phyloP scores from a whole-genome alignment of 176 grass and related monocot species.

The Poa annua region DNA sequence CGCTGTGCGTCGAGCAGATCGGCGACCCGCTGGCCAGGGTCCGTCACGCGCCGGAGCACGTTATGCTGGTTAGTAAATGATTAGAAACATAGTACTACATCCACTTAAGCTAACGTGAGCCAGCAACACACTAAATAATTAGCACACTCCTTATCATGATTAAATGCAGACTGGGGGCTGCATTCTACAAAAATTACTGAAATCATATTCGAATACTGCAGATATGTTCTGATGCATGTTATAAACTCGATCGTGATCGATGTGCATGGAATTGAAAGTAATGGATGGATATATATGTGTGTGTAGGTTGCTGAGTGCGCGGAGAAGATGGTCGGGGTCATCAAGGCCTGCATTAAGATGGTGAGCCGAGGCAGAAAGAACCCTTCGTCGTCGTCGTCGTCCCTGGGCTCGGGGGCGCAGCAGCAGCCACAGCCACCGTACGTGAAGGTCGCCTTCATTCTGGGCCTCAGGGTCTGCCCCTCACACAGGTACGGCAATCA shows the following conservation, averaged over 20 bases:
- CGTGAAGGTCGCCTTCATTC: conserved; percentile 61
- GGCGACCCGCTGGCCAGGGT: conserved; percentile 67
- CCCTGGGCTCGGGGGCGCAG: neutral
- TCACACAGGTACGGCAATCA: conserved; percentile 47
- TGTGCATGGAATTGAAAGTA: neutral
- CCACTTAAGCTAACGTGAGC: neutral
- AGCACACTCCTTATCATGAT: neutral
- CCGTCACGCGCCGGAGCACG: conserved; percentile 64
- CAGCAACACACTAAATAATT: neutral
- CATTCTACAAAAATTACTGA: neutral
- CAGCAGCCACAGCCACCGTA: conserved; percentile 26
- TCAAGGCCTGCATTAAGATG: conserved; percentile 59
- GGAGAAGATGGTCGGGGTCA: conserved; percentile 59
- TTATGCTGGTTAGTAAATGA: conserved; percentile 62
- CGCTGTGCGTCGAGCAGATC: conserved; percentile 56
- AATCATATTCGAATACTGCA: too few relatives aligned
- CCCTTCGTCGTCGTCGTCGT: neutral
- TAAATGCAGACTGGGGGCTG: neutral
- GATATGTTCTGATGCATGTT: neutral
- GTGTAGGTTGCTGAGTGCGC: conserved; percentile 66
- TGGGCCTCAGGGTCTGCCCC: conserved; percentile 73
- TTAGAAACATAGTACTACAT: neutral
- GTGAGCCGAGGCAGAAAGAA: conserved; percentile 48
- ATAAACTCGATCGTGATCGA: neutral
- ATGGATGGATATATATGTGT: neutral